Evolutionary conservation across 345 rosid species (phyloP), one percentile per base, ranked within the genome.

Genomic region (Eutrema japonicum): DNA sequence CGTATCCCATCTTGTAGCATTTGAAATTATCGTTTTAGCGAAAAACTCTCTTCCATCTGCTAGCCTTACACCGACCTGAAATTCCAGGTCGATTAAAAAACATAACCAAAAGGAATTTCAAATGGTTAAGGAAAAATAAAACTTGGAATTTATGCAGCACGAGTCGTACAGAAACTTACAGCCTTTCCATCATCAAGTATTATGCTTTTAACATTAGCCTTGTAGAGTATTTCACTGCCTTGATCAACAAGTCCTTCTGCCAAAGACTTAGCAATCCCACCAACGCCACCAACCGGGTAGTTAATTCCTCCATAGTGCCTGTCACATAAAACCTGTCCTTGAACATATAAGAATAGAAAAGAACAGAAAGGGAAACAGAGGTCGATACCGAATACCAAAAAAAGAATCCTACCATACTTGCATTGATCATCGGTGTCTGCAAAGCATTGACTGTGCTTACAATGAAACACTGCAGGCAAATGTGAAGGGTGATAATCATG

Each of bases 1-100:
- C 27, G 99, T 95, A 77, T 89, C 97, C 98, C 99, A 94, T 87
- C 97, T 90, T 40, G 99, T 91, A 70, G 97, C 97, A 81, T 91
- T 94, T 70, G 99, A 94, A 66, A 94, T 85, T 75, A 89, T 72
- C 10, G 96, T 91, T 75, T 83, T 85, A 48, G 92, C 89, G 10
- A 76, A 89, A 81, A 87, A 78, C 50, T 88, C 80, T 79, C 96
- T 85, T 78, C 97, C 96, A 84, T 89, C 93, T 37, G 96, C 88
- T 37, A 94, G 84, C 86, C 82, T 82, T 49, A 88, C 97, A 72
- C 99, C 97, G 5, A 88, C 87, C 99, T 94, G 78, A 73, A 75
- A 76, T 64, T 68, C 43, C 53, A 52, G 5, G 68, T 41, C 51
- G 29, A 32, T 5, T 27, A 35, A n/a, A 32, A 45, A 11, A 48